Conservation (phyloP, 1,284 basidiomycete species). For the Cryptococcus sp. region DNA sequence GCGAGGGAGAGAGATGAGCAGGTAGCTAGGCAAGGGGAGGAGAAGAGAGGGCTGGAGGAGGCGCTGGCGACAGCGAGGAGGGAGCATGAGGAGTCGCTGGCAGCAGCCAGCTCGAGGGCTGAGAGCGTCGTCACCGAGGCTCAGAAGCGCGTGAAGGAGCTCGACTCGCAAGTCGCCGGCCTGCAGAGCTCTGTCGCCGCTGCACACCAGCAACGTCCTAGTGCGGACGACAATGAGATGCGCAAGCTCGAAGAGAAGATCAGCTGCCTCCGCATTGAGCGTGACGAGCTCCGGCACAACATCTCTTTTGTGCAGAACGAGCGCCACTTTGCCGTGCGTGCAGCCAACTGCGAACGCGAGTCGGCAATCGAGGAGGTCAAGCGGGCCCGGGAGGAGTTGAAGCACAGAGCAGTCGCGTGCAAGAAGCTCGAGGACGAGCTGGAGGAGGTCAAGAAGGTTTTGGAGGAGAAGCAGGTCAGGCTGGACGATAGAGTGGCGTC, state of each 20-base stretch:
- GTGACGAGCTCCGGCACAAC: conserved; percentile 64
- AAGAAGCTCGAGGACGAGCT: conserved; percentile 17
- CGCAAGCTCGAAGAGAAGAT: conserved; percentile 59
- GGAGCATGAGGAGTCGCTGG: conserved; percentile 14
- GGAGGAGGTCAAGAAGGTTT: background rate
- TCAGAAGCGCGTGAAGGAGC: conserved; percentile 8
- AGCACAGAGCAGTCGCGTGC: conserved; percentile 3
- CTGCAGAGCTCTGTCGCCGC: conserved; percentile 7
- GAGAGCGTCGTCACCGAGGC: conserved; percentile 18
- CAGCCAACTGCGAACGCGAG: conserved; percentile 57
- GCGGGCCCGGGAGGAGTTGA: conserved; percentile 17
- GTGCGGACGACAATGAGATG: background rate
- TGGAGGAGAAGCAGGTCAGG: conserved; percentile 3
- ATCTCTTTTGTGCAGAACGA: conserved; percentile 70
- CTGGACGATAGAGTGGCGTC: conserved; percentile 10
- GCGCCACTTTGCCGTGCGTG: conserved; percentile 62
- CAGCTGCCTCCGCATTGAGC: conserved; percentile 64
- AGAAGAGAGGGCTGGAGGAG: conserved; percentile 11
- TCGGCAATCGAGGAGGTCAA: conserved; percentile 27
- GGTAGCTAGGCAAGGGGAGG: conserved; percentile 22
- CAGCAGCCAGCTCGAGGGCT: conserved; percentile 8
- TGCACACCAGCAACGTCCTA: background rate
- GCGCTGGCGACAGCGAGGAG: conserved; percentile 4
- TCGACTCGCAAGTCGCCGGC: conserved; percentile 12
- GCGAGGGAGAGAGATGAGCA: conserved; percentile 22